A percentile compares a stretch with the other conserved stretches of the same genome.
These are phyloP conservation scores for Lichenothelia convexa DNA, from an alignment of 495 filamentous ascomycete genomes.

Conservation along the genomic window DNA sequence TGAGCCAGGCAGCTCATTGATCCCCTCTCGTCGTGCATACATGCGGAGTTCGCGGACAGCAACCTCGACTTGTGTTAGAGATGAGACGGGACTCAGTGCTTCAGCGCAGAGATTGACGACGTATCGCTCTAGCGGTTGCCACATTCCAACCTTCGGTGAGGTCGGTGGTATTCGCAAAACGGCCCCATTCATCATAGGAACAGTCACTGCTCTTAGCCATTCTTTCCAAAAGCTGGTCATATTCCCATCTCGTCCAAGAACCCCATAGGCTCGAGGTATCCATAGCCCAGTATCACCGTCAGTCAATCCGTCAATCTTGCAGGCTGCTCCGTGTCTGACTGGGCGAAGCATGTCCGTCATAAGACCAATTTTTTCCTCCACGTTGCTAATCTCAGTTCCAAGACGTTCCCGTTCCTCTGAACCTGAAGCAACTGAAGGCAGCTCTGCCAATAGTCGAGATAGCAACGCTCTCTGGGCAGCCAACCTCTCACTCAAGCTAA, in stretches of 20 bases:
- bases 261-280: slow-evolving; percentile 86
- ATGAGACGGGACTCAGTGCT: slow-evolving; percentile 75
- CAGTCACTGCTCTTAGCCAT: slow-evolving; percentile 80
- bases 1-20: slow-evolving; percentile 84
- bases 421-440: slow-evolving; percentile 63
- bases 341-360: slow-evolving; percentile 94
- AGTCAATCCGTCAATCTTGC: slow-evolving; percentile 92
- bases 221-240: slow-evolving; percentile 97
- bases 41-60: slow-evolving; percentile 76
- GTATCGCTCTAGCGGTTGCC: slow-evolving; percentile 92
- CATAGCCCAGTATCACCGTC: slow-evolving; percentile 93
- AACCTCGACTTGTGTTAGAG: slow-evolving; percentile 89
- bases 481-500: slow-evolving; percentile 76
- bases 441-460: slow-evolving; percentile 64
- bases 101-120: slow-evolving; percentile 96
- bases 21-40: slow-evolving; percentile 81
- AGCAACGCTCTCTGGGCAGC: slow-evolving; percentile 81
- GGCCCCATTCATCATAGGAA: slow-evolving; percentile 83
- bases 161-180: slow-evolving; percentile 68
- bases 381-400: slow-evolving; percentile 85
- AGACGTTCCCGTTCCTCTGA: slow-evolving; percentile 63
- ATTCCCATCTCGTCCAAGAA: slow-evolving; percentile 68
- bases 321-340: slow-evolving; percentile 80
- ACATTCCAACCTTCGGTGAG: slow-evolving; percentile 82
- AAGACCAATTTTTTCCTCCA: slow-evolving; percentile 89